Conservation (phyloP, 495 filamentous ascomycete species). For the Aspergillus affinis region DNA sequence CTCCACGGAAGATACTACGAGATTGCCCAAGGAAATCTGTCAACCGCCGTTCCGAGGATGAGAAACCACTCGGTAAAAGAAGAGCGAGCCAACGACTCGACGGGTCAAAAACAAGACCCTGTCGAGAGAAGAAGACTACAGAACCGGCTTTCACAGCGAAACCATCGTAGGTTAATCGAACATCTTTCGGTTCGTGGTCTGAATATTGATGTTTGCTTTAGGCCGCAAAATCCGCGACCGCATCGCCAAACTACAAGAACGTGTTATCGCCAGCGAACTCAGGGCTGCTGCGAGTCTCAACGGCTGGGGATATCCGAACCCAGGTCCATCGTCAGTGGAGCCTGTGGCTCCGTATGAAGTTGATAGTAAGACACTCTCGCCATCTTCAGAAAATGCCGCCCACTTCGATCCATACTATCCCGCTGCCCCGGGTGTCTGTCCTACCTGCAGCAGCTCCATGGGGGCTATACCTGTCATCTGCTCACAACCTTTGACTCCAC, state of each 20-base stretch:
- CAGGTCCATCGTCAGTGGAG: constrained; percentile 6
- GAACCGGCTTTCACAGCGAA: constrained; percentile 39
- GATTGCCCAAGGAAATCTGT: neutral
- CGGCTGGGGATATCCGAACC: constrained; percentile 30
- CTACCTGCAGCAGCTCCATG: neutral
- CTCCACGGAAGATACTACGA: neutral
- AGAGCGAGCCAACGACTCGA: neutral
- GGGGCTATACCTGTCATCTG: neutral
- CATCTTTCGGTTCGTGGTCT: neutral
- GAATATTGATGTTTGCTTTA: constrained; percentile 8
- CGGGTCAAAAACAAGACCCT: constrained; percentile 11
- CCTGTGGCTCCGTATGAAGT: constrained; percentile 2
- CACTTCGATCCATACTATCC: neutral
- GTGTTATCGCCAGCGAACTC: constrained; percentile 43
- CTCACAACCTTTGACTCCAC: neutral
- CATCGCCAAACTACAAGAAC: constrained; percentile 45
- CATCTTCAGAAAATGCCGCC: neutral
- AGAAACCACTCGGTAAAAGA: constrained; percentile 1
- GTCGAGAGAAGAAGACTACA: constrained; percentile 29
- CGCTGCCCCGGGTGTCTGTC: neutral
- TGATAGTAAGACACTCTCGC: neutral
- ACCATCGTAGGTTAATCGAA: constrained; percentile 29
- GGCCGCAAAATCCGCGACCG: constrained; percentile 43
- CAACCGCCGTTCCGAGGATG: neutral
- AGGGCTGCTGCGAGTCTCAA: constrained; percentile 34